Percentiles rank a stretch among this genome's conserved stretches.
Evolutionary conservation across 108 stramenopile species (phyloP).

Genomic region (Cyclotella distinguenda): DNA sequence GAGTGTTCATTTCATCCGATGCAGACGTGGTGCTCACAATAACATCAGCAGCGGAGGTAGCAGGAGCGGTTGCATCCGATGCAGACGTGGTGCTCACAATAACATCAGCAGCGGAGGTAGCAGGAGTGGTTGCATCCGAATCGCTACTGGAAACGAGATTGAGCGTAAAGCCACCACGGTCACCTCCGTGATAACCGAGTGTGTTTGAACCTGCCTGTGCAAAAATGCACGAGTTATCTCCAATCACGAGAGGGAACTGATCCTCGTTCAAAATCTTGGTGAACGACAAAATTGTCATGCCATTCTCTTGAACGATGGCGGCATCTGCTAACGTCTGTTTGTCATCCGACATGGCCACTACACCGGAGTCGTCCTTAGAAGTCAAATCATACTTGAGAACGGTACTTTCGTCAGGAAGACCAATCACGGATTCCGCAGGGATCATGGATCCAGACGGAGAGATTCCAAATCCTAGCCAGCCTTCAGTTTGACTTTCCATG

Average conservation of each 20-base stretch:
- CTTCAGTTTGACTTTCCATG: conserved; percentile 13
- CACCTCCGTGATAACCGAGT: conserved; percentile 36
- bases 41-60: neutral
- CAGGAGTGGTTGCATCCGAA: too few relatives aligned
- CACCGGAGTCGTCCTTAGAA: conserved; percentile 19
- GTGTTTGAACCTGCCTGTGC: conserved; percentile 45
- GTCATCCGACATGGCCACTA: conserved; percentile 27
- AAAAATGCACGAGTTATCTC: conserved; percentile 45
- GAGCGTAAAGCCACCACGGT: conserved; percentile 5
- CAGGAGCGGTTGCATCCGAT: neutral
- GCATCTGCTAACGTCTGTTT: conserved; percentile 60
- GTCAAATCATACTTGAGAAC: conserved; percentile 51
- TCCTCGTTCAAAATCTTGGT: conserved; percentile 56
- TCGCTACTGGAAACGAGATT: neutral
- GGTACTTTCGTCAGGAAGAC: conserved; percentile 40
- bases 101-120: neutral
- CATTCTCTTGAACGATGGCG: conserved; percentile 38
- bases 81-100: neutral
- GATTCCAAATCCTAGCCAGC: conserved; percentile 47
- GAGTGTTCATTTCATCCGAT: neutral
- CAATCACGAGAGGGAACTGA: conserved; percentile 41
- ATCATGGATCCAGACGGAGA: conserved; percentile 35
- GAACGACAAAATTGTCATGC: conserved; percentile 50
- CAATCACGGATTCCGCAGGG: conserved; percentile 55
- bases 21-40: neutral